Percentiles rank a stretch among this genome's conserved stretches.
Conservation (phyloP, 371 early-diverging fungal species). For the Syncephalastrum monosporum region DNA sequence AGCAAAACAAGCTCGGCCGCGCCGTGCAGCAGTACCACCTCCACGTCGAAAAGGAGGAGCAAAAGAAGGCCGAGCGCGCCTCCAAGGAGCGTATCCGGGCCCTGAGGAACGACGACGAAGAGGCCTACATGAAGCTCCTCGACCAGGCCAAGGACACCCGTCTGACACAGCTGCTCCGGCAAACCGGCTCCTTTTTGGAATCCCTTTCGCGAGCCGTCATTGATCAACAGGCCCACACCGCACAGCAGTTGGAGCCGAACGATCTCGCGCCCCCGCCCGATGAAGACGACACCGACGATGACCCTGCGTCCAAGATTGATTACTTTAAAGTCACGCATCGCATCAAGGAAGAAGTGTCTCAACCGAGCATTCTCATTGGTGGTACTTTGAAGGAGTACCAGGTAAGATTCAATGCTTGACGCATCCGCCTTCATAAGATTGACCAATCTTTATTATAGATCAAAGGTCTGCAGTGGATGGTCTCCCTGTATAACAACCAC, state of each 20-base stretch:
- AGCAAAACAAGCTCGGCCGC: conserved; percentile 72
- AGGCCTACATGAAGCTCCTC: conserved; percentile 91
- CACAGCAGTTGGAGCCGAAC: conserved; percentile 20
- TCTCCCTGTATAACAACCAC: conserved; percentile 94
- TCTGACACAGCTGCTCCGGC: conserved; percentile 85
- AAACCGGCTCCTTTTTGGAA: conserved; percentile 85
- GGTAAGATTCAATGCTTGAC: conserved; percentile 12
- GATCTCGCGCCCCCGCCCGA: neutral
- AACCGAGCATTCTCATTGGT: conserved; percentile 85
- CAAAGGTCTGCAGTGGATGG: conserved; percentile 99
- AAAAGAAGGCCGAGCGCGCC: conserved; percentile 75
- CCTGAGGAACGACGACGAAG: conserved; percentile 92
- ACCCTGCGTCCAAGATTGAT: conserved; percentile 60
- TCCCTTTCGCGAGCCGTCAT: conserved; percentile 70
- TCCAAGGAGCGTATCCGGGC: conserved; percentile 93
- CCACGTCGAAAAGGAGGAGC: conserved; percentile 87
- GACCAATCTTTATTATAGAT: conserved; percentile 30
- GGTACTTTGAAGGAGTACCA: conserved; percentile 98
- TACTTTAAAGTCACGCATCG: conserved; percentile 90
- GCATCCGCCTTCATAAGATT: neutral
- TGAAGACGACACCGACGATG: conserved; percentile 54
- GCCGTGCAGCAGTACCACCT: conserved; percentile 80
- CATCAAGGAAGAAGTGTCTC: conserved; percentile 77
- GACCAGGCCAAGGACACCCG: conserved; percentile 95
- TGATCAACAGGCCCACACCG: conserved; percentile 70